Conservation (phyloP, 148 eudicot genomes). For the Cornus controversa region DNA sequence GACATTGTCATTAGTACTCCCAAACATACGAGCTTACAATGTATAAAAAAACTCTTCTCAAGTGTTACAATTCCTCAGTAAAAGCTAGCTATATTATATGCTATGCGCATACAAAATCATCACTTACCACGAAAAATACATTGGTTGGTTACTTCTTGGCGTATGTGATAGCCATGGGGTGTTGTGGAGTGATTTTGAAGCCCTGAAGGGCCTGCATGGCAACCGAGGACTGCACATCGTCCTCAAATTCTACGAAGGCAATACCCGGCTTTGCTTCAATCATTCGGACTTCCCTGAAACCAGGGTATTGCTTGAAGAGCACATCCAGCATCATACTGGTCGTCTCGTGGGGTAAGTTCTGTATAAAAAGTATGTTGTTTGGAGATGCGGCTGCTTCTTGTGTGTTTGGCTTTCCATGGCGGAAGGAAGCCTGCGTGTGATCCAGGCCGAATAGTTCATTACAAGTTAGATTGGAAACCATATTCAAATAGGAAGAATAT, state of each 20-base stretch:
- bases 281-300: conserved; percentile 90
- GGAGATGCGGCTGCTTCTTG: conserved; percentile 62
- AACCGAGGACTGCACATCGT: conserved; percentile 66
- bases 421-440: conserved; percentile 50
- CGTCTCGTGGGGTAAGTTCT: conserved; percentile 77
- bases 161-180: conserved; percentile 77
- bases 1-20: no score
- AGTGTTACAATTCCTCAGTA: no score
- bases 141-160: conserved; percentile 62
- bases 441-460: background rate
- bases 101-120: no score
- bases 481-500: background rate
- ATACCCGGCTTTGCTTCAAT: conserved; percentile 95
- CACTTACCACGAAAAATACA: background rate
- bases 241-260: conserved; percentile 89
- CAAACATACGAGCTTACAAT: no score
- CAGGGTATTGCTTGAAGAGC: conserved; percentile 87
- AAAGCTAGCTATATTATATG: no score
- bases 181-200: conserved; percentile 79
- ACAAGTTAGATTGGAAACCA: background rate
- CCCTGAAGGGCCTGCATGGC: conserved; percentile 96
- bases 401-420: conserved; percentile 45
- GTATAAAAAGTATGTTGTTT: conserved; percentile 75
- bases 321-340: conserved; percentile 71
- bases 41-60: no score